Evolutionary conservation across 345 rosid species (phyloP), one percentile per base, ranked within the genome.

Genomic region (Pseudoturritis turrita): DNA sequence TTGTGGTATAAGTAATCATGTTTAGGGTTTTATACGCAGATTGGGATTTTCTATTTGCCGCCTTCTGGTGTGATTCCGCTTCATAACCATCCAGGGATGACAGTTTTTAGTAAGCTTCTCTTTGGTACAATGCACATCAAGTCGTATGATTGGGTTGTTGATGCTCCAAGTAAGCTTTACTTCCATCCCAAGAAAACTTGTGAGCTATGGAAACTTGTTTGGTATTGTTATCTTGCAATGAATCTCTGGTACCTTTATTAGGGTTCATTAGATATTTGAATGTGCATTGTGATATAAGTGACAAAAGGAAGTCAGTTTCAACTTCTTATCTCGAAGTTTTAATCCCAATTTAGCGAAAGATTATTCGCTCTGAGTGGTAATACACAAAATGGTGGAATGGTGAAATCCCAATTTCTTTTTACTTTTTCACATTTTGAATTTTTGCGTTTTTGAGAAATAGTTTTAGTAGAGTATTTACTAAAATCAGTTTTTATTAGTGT

Each of bases 21-120:
- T 29, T 54, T 68, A 53, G 75, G 74, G 46, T 68, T 59, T 58
- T 40, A 3, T 78, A 7, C 25, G 57, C 84, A 96, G 99, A 90
- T 96, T 54, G 97, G 91, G 50, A 90, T 96, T 68, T 96, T 90
- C 78, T 92, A 98, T 79, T 86, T 96, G 80, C 99, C 98, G 4
- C 92, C 94, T 9, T 80, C 86, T 10, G 92, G 87, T 53, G 94
- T 86, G 54, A 83, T 96, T 77, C 99, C 98, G 1, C 96, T 96
- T 46, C 99, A 96, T 73, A 87, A 96, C 58, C 99, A 96, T 81
- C 98, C 99, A 5, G 90, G 86, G 70, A 96, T 96, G 99, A 96
- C 98, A 0, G 98, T 96, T 37, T 96, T 96, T 68, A 87, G 97
- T 79, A 92, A 92, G 84, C 88, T 96, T 61, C 87, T 96, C 6